Conservation (phyloP, 1,284 basidiomycete genomes). For the Gymnopus androsaceus region DNA sequence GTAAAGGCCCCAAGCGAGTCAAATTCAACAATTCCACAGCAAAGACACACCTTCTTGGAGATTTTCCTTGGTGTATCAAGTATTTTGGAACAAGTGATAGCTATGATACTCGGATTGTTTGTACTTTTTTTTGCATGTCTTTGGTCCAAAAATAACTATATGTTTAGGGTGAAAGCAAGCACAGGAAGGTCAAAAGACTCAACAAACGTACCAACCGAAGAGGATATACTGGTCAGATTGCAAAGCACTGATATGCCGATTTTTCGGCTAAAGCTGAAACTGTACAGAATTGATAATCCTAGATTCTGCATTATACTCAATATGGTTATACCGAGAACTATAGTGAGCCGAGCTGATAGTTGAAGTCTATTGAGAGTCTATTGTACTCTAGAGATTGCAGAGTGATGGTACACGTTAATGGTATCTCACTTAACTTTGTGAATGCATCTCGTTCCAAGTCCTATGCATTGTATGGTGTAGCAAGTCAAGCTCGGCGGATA, state of each 20-base stretch:
- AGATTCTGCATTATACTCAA: no score
- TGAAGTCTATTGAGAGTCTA: no score
- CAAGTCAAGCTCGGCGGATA: no score
- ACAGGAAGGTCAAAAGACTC: not conserved
- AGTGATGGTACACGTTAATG: no score
- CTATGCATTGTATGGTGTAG: no score
- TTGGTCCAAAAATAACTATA: not conserved
- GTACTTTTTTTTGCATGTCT: not conserved
- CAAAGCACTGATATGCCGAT: not conserved
- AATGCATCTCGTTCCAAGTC: no score
- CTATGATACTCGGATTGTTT: constrained; percentile 10
- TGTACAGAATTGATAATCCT: no score
- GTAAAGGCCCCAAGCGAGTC: not conserved
- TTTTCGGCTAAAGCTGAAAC: no score
- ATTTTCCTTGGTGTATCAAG: constrained; percentile 13
- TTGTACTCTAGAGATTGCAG: no score
- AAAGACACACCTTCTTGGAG: constrained; percentile 19
- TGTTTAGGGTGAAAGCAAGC: constrained; percentile 5
- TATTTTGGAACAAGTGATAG: constrained; percentile 16
- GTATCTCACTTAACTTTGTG: no score
- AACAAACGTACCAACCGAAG: constrained; percentile 1
- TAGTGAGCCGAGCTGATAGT: no score
- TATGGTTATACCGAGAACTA: no score
- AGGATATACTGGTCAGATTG: not conserved
- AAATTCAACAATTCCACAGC: constrained; percentile 7